A percentile compares a stretch with the other conserved stretches of the same genome.
These are phyloP conservation scores for Vararia minispora DNA, from an alignment of 768 basidiomycete genomes.

Conservation along the genomic window DNA sequence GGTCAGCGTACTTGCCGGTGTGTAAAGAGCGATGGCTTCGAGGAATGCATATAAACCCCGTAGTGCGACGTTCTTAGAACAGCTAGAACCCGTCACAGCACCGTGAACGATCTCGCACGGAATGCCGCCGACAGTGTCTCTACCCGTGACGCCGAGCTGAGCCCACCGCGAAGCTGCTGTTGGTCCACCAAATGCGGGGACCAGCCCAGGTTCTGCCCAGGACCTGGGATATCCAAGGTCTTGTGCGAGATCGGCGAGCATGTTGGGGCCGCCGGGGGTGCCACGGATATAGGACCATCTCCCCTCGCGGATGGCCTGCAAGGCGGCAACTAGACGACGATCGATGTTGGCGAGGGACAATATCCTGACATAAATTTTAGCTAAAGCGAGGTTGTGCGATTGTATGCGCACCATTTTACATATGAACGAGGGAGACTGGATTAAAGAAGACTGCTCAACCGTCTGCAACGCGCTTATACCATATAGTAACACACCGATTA, in stretches of 20 bases:
- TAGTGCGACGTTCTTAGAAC: slow-evolving; percentile 44
- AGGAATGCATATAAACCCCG: slow-evolving; percentile 47
- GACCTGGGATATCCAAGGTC: slow-evolving; percentile 46
- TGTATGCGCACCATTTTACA: slow-evolving; percentile 42
- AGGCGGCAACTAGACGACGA: slow-evolving; percentile 37
- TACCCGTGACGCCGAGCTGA: slow-evolving; percentile 36
- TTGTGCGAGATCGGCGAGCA: slow-evolving; percentile 35
- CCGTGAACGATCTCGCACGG: slow-evolving; percentile 72
- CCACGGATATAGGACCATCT: slow-evolving; percentile 49
- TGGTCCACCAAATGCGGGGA: slow-evolving; percentile 56
- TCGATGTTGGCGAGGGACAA: slow-evolving; percentile 59
- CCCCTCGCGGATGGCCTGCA: slow-evolving; percentile 42
- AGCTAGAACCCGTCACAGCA: slow-evolving; percentile 41
- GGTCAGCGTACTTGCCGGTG: slow-evolving; percentile 42
- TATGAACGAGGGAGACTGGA: slow-evolving; percentile 53
- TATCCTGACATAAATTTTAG: slow-evolving; percentile 37
- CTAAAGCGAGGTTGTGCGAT: too few species aligned
- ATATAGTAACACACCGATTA: slow-evolving; percentile 32
- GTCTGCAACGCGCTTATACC: slow-evolving; percentile 6
- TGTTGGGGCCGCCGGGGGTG: slow-evolving; percentile 26
- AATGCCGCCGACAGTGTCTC: slow-evolving; percentile 52
- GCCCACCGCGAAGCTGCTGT: slow-evolving; percentile 45
- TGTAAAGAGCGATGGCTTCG: slow-evolving; percentile 53
- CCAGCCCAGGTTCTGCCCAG: slow-evolving; percentile 49
- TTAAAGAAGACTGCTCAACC: too few species aligned